A percentile compares a stretch with the other conserved stretches of the same genome.
phyloP scores from a whole-genome alignment of 257 asterid genomes.

The Solanum chmielewskii region DNA sequence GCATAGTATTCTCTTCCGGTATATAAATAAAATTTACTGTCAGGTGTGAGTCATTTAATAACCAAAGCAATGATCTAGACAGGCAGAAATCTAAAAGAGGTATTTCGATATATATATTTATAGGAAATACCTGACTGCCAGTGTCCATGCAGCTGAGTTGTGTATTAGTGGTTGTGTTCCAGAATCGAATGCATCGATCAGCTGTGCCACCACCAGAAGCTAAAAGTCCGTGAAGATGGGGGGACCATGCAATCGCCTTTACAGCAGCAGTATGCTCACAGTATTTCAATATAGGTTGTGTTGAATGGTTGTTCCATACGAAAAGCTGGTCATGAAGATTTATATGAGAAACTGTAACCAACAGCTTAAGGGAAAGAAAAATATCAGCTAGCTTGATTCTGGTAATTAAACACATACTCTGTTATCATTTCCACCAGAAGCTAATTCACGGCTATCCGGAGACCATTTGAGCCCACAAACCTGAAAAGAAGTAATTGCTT shows the following conservation, averaged over 20 bases:
- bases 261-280: slow-evolving; percentile 98
- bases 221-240: slow-evolving; percentile 89
- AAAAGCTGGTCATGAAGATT: slow-evolving; percentile 39
- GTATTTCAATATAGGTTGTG: slow-evolving; percentile 69
- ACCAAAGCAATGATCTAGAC: not conserved
- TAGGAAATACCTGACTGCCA: slow-evolving; percentile 74
- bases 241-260: slow-evolving; percentile 98
- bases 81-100: not conserved
- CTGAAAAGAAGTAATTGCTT: slow-evolving; percentile 16
- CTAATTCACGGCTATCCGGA: slow-evolving; percentile 78
- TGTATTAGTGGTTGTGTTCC: slow-evolving; percentile 85
- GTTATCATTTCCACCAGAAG: slow-evolving; percentile 96
- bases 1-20: not conserved
- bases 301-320: slow-evolving; percentile 88
- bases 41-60: not conserved
- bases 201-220: slow-evolving; percentile 99
- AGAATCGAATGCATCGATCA: slow-evolving; percentile 88
- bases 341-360: not conserved
- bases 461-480: slow-evolving; percentile 99
- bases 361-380: not conserved
- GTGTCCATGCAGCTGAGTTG: slow-evolving; percentile 85
- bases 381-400: not conserved
- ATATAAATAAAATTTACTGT: not conserved
- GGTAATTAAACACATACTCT: slow-evolving; percentile 35
- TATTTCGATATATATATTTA: no score